Conservation (phyloP, 108 stramenopile species). For the Cyclostephanos invisitatus region DNA sequence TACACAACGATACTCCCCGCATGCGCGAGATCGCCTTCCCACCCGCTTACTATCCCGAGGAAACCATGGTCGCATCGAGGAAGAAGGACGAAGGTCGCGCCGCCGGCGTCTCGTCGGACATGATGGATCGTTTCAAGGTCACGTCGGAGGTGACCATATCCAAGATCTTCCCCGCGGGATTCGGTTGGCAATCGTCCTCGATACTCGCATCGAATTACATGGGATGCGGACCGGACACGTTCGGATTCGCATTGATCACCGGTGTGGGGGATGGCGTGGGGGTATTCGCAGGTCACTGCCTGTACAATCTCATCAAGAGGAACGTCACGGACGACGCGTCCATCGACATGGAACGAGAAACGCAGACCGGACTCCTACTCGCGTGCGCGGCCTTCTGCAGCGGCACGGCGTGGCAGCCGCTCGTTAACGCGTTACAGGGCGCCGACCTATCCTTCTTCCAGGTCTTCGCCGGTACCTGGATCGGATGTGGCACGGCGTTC, state of each 20-base stretch:
- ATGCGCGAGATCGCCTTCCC: background rate
- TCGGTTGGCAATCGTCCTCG: slow-evolving; percentile 80
- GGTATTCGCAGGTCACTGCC: slow-evolving; percentile 68
- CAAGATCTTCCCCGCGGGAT: slow-evolving; percentile 88
- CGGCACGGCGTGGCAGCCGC: slow-evolving; percentile 83
- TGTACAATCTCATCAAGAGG: slow-evolving; percentile 70
- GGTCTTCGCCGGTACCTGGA: slow-evolving; percentile 76
- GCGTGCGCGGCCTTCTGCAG: slow-evolving; percentile 81
- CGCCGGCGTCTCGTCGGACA: background rate
- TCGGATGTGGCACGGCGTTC: slow-evolving; percentile 83
- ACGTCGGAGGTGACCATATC: slow-evolving; percentile 78
- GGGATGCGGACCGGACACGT: slow-evolving; percentile 60
- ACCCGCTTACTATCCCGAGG: slow-evolving; percentile 9
- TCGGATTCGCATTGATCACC: slow-evolving; percentile 73
- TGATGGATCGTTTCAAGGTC: slow-evolving; percentile 56
- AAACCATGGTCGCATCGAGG: background rate
- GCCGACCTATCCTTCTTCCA: slow-evolving; percentile 64
- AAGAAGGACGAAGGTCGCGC: background rate
- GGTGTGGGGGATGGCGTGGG: slow-evolving; percentile 75
- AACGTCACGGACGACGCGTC: slow-evolving; percentile 20
- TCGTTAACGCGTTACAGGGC: slow-evolving; percentile 77
- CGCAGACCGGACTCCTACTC: slow-evolving; percentile 68
- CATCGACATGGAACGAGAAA: slow-evolving; percentile 61
- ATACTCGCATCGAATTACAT: slow-evolving; percentile 60
- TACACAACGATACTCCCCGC: slow-evolving; percentile 7